A percentile compares a stretch with the other conserved stretches of the same genome.
These are phyloP conservation scores for Pinus albicaulis DNA, from an alignment of 75 land plant genomes.

Conservation along the genomic window DNA sequence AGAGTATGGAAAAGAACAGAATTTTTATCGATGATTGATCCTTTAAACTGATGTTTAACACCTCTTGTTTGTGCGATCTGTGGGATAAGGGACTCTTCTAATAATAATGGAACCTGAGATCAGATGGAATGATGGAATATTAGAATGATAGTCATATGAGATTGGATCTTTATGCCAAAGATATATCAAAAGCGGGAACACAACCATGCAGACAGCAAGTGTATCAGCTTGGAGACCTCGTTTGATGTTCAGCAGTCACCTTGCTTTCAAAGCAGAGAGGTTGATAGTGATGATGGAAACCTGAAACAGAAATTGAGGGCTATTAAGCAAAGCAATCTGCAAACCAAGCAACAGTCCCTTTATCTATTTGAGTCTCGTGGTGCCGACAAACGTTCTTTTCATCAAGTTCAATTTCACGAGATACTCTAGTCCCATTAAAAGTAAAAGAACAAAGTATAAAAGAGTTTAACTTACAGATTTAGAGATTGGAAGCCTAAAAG, in stretches of 20 bases:
- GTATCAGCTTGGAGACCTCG: neutral
- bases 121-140: too few species aligned
- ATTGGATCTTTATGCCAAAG: neutral
- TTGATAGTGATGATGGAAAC: neutral
- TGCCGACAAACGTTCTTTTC: too few species aligned
- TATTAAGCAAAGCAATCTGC: neutral
- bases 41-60: too few species aligned
- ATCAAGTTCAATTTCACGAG: too few species aligned
- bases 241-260: neutral
- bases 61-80: too few species aligned
- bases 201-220: constrained; percentile 9
- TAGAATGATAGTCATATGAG: neutral
- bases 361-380: constrained; percentile 4
- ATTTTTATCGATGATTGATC: too few species aligned
- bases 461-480: too few species aligned
- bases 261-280: neutral
- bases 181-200: neutral
- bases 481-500: too few species aligned
- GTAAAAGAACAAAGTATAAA: constrained; percentile 1
- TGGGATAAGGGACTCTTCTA: too few species aligned
- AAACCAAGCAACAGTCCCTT: neutral
- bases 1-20: too few species aligned
- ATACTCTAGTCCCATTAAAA: neutral
- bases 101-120: too few species aligned
- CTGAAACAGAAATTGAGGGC: constrained; percentile 3